Percentiles rank a stretch among this genome's conserved stretches.
phyloP scores from a whole-genome alignment of 345 rosid species.

The Salix exigua region DNA sequence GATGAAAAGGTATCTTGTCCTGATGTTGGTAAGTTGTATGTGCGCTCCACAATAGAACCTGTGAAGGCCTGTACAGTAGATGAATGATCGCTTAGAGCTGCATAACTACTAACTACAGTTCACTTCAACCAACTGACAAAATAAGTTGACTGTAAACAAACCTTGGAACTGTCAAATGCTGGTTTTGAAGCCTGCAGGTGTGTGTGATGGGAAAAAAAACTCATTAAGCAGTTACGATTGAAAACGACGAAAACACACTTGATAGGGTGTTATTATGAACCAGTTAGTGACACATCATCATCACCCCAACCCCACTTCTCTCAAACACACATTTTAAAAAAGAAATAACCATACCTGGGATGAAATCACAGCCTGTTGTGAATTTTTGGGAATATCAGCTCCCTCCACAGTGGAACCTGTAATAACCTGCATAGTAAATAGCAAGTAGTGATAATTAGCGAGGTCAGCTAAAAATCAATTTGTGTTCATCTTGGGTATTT shows the following conservation, averaged over 20 bases:
- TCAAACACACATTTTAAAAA: neutral
- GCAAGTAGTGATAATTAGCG: neutral
- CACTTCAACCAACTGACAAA: neutral
- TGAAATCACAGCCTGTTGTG: neutral
- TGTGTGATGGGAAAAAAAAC: neutral
- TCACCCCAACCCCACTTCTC: too few relatives aligned
- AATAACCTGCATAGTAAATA: neutral
- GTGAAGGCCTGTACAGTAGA: constrained; percentile 57
- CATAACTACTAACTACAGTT: neutral
- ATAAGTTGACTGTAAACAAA: neutral
- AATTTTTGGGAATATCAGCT: neutral
- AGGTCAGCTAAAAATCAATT: neutral
- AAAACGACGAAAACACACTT: neutral
- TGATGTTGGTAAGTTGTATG: constrained; percentile 25
- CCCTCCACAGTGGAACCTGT: constrained; percentile 1
- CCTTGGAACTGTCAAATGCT: neutral
- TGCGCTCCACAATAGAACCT: constrained; percentile 65
- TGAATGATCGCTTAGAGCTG: neutral
- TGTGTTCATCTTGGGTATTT: neutral
- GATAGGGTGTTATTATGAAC: too few relatives aligned
- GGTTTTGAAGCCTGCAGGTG: constrained; percentile 1
- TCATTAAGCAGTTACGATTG: neutral
- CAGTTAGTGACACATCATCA: too few relatives aligned
- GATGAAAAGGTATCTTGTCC: constrained; percentile 27
- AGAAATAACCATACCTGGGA: neutral